Evolutionary conservation across 2,329 filamentous ascomycete genomes (phyloP), one percentile per base, ranked within the genome.

Genomic region (Stenocarpella maydis): DNA sequence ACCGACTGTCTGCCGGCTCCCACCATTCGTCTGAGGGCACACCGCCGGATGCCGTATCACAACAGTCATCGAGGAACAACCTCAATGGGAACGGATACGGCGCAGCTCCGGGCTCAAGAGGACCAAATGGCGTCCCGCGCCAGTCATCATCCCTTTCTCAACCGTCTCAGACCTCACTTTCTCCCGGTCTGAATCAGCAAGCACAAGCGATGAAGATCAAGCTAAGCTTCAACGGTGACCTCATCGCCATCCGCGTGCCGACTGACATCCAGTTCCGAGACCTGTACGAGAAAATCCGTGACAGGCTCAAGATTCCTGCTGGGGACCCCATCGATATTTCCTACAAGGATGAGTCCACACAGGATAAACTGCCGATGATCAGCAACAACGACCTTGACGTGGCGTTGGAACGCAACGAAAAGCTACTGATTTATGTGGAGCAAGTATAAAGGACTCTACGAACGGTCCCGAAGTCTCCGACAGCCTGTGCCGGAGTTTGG

Each of bases 161-260:
- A 67, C 84, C 85, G 7, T 87, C 86, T 0, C 85, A 87, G 61
- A 87, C 85, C 45, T 91, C 87, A 7, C 79, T 90, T 69, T 84
- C 84, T 12, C 84, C 84, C 0, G 83, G 81, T 21, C 78, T 85
- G 64, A 82, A 80, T 71, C 81, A 84, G 67, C 78, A 80, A 41
- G 77, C 82, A 8, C 82, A 86, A 9, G 87, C 89, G 4, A 91
- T 98, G 83, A 98, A 98, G 80, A 92, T 98, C 78, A 98, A 98
- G 82, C 91, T 98, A 66, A 96, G 93, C 82, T 98, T 94, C 82
- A 92, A 95, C 73, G 92, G 95, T 71, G 95, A 98, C 74, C 89
- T 97, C 68, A 95, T 98, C 74, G 92, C 96, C 53, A 94, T 99
- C 75, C 91, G 95, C 41, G 93, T 98, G 67, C 92, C 95, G 0